phyloP scores from a whole-genome alignment of 495 filamentous ascomycete species.

The Collariella sp. region DNA sequence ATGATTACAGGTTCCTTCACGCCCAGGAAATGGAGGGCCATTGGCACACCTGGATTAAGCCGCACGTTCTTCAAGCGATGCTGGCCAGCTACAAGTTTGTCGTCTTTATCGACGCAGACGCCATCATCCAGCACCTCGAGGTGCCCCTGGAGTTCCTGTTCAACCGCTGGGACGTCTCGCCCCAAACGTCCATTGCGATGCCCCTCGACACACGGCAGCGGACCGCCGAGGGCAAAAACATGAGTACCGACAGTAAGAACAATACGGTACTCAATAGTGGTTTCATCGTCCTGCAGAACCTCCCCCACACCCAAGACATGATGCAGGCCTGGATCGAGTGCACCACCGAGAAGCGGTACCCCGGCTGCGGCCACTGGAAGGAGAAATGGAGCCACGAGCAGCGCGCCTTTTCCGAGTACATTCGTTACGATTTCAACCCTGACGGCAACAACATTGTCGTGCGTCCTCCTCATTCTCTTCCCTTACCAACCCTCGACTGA shows the following conservation, averaged over 20 bases:
- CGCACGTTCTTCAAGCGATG: conserved; percentile 28
- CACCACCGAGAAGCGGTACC: conserved; percentile 23
- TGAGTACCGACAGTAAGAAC: conserved; percentile 9
- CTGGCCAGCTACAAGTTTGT: conserved; percentile 33
- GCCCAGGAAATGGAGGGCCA: conserved; percentile 12
- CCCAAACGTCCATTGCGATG: conserved; percentile 30
- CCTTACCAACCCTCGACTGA: not conserved
- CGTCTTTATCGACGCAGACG: conserved; percentile 38
- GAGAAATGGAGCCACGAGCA: conserved; percentile 34
- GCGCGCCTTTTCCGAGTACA: conserved; percentile 30
- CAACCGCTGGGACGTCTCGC: conserved; percentile 35
- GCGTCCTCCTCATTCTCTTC: not conserved
- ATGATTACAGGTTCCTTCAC: conserved; percentile 38
- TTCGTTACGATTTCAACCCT: conserved; percentile 30
- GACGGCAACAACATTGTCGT: conserved; percentile 25
- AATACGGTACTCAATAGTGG: conserved; percentile 33
- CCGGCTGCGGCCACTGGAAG: conserved; percentile 27
- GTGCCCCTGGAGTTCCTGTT: conserved; percentile 39
- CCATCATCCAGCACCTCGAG: conserved; percentile 32
- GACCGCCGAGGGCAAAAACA: conserved; percentile 16
- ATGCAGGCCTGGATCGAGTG: conserved; percentile 33
- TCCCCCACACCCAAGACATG: conserved; percentile 29
- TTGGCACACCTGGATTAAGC: conserved; percentile 33
- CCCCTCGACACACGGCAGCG: conserved; percentile 21
- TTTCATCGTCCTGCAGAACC: conserved; percentile 34